Percentiles rank a stretch among this genome's conserved stretches.
Evolutionary conservation across 805 yeast species (phyloP).

Genomic region (Starmerella vaccinii): DNA sequence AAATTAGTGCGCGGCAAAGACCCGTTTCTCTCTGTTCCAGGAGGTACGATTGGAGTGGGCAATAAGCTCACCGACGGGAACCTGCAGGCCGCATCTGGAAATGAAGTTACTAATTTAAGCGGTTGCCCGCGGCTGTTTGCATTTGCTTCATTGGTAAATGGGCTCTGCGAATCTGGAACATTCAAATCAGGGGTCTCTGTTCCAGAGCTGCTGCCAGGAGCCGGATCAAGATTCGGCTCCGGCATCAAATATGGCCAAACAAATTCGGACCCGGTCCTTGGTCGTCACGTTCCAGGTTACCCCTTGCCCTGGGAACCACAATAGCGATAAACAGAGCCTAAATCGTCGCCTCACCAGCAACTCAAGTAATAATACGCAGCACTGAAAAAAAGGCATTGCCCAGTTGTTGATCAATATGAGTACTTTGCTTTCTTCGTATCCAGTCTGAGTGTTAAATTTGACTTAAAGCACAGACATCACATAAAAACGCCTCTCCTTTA

Average conservation of each 20-base stretch:
- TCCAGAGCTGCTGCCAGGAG: constrained; percentile 1
- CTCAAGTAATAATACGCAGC: too few relatives aligned
- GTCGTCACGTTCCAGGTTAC: neutral
- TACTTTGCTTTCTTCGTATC: too few relatives aligned
- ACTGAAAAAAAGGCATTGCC: too few relatives aligned
- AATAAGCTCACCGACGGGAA: constrained; percentile 11
- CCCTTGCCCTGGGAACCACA: constrained; percentile 4
- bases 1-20: neutral
- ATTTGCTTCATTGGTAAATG: neutral
- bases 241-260: constrained; percentile 1
- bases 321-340: neutral
- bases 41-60: constrained; percentile 12
- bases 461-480: too few relatives aligned
- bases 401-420: too few relatives aligned
- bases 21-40: neutral
- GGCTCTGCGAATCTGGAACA: neutral
- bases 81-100: neutral
- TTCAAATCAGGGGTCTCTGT: neutral
- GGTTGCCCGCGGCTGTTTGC: neutral
- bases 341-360: too few relatives aligned
- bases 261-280: neutral
- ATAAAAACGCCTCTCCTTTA: too few relatives aligned
- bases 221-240: constrained; percentile 6
- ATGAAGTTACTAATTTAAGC: constrained; percentile 4
- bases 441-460: too few relatives aligned